phyloP scores from a whole-genome alignment of 208 protist genomes.

The Leishmania major region DNA sequence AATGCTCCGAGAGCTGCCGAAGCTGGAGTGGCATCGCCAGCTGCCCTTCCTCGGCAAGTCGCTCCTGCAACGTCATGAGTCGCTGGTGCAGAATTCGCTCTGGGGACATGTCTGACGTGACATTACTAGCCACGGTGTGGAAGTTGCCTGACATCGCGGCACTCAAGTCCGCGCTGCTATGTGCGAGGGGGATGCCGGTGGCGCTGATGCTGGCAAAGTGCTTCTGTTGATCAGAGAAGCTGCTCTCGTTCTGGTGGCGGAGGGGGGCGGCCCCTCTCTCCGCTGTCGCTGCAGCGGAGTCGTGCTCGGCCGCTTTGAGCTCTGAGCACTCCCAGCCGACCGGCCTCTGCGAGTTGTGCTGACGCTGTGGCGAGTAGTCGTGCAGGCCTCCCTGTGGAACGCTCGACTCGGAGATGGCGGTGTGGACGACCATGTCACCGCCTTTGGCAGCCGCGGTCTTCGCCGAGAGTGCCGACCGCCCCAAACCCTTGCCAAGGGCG shows the following conservation, averaged over 20 bases:
- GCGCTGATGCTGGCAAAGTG: background rate
- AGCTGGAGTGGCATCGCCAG: conserved; percentile 38
- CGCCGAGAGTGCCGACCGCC: background rate
- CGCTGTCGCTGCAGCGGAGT: background rate
- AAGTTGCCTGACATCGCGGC: background rate
- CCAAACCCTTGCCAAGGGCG: background rate
- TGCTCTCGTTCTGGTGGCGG: background rate
- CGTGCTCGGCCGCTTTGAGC: conserved; percentile 6
- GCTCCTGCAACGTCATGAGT: conserved; percentile 49
- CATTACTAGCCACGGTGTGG: background rate
- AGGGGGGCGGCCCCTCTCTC: background rate
- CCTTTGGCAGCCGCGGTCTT: background rate
- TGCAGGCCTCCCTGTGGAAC: background rate
- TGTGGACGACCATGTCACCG: background rate
- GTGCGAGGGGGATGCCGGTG: background rate
- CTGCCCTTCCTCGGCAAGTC: conserved; percentile 35
- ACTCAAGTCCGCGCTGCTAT: background rate
- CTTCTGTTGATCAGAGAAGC: conserved; percentile 1
- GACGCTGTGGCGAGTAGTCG: background rate
- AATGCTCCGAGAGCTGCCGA: conserved; percentile 36
- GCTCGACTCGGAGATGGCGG: background rate
- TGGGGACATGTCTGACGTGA: background rate
- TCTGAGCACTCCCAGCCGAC: conserved; percentile 6
- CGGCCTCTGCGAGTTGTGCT: background rate
- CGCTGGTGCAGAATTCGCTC: conserved; percentile 26